Base-by-base conservation (phyloP, 2,329 filamentous ascomycete genomes). In the Cadophora sp. region DNA sequence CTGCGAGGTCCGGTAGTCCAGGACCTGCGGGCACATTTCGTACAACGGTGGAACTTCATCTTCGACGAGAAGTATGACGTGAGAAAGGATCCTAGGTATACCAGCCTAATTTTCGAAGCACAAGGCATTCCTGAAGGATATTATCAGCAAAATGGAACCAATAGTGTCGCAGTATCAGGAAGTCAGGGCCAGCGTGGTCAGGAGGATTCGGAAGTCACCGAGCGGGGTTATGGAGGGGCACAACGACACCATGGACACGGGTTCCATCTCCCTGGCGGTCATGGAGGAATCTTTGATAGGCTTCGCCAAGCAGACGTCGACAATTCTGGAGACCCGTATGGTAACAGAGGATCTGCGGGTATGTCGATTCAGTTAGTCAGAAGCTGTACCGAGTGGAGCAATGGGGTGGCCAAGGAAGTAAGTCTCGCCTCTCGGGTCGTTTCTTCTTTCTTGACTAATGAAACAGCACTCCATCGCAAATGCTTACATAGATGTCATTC, bases 11-110 rank as follows among this genome's bases (percentile, higher is more conserved):
- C 90, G 0, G 91, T 93, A 11, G 90, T 95, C 0, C 84, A 90
- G 70, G 93, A 92, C 78, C 83, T 97, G 37, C 84, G 89, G 37
- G 85, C 87, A 5, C 93, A 97, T 78, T 97, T 97, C 75, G 85
- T 89, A 1, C 91, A 97, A 76, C 84, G 94, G 74, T 97, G 94
- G 93, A 97, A 97, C 81, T 97, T 92, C 77, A 94, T 97, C 72
- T 97, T 89, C 72, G 85, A 89, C 66, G 88, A 91, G 62, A 97
- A 97, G 79, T 97, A 97, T 77, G 76, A 80, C 63, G 67, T 72
- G 77, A 81, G 85, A 59, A 80, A 83, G 0, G 83, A 83, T 46
- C 86, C 86, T 73, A 73, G 69, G 67, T 89, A 89, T 61, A 62
- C 37, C 4, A 6, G 67, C 24, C 55, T 78, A 27, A 68, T 60